Conservation (phyloP, 2,329 filamentous ascomycete species). For the Fusarium scirpi region DNA sequence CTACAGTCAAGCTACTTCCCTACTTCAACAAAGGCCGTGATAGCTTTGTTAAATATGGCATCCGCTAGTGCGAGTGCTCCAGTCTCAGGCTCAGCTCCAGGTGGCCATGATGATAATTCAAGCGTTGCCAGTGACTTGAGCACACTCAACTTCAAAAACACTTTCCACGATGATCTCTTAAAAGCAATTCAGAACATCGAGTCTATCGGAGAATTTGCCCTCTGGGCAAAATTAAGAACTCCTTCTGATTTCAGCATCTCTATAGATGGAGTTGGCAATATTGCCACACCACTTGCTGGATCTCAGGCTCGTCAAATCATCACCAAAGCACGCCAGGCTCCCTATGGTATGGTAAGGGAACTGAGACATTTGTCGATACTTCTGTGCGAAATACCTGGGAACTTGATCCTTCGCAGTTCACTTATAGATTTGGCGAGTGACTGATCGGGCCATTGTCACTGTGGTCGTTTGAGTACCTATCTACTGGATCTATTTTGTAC, state of each 20-base stretch:
- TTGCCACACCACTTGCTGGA: conserved; percentile 1
- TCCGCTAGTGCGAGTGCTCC: no score
- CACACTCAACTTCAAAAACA: background rate
- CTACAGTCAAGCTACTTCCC: background rate
- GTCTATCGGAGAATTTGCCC: background rate
- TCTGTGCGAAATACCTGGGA: no score
- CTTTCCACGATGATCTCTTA: conserved; percentile 5
- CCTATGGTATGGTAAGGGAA: no score
- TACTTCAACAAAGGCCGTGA: background rate
- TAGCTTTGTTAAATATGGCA: background rate
- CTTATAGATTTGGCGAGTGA: conserved; percentile 25
- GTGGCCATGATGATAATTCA: background rate
- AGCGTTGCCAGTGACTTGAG: background rate
- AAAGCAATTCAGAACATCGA: conserved; percentile 5
- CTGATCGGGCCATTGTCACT: background rate
- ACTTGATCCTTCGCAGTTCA: no score
- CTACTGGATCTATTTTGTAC: background rate
- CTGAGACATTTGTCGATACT: no score
- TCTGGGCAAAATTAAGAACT: background rate
- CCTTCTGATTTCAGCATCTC: conserved; percentile 1
- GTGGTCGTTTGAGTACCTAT: background rate
- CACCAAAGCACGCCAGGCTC: no score
- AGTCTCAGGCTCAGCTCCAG: no score
- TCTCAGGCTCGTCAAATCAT: background rate
- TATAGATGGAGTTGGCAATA: background rate